phyloP scores from a whole-genome alignment of 2,329 filamentous ascomycete genomes.

The Microcyclosporella mali region DNA sequence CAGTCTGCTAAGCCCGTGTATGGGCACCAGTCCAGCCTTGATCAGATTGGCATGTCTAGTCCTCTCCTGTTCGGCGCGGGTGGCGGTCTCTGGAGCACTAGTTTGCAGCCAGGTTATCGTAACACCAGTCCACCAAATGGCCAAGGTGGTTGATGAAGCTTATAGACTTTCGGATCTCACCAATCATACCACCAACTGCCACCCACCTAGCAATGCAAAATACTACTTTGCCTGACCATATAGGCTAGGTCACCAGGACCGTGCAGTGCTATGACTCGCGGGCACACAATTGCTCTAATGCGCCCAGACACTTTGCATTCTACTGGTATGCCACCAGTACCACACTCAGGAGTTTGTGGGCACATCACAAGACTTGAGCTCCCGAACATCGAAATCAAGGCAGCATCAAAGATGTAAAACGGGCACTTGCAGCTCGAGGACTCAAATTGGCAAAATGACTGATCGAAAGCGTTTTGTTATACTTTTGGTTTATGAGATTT shows the following conservation, averaged over 20 bases:
- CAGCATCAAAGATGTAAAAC: neutral
- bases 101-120: constrained; percentile 3
- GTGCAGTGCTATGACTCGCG: too few species aligned
- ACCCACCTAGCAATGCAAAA: neutral
- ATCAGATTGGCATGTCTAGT: constrained; percentile 33
- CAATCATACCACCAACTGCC: neutral
- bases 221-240: neutral
- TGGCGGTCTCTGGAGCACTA: constrained; percentile 34
- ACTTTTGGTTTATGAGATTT: constrained; percentile 4
- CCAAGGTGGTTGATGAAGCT: constrained; percentile 17
- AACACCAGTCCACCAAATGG: constrained; percentile 19
- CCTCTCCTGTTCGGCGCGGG: constrained; percentile 38
- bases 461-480: constrained; percentile 6
- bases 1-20: constrained; percentile 8
- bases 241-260: neutral
- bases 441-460: constrained; percentile 1
- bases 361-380: neutral
- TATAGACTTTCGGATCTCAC: constrained; percentile 1
- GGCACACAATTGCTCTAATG: neutral
- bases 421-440: neutral
- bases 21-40: constrained; percentile 17
- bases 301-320: neutral
- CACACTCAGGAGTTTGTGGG: too few species aligned
- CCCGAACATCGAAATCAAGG: neutral
- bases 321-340: neutral